These are phyloP conservation scores for Lasiodiplodia sp. DNA, from an alignment of 2,329 filamentous ascomycete genomes.

Conservation along the genomic window DNA sequence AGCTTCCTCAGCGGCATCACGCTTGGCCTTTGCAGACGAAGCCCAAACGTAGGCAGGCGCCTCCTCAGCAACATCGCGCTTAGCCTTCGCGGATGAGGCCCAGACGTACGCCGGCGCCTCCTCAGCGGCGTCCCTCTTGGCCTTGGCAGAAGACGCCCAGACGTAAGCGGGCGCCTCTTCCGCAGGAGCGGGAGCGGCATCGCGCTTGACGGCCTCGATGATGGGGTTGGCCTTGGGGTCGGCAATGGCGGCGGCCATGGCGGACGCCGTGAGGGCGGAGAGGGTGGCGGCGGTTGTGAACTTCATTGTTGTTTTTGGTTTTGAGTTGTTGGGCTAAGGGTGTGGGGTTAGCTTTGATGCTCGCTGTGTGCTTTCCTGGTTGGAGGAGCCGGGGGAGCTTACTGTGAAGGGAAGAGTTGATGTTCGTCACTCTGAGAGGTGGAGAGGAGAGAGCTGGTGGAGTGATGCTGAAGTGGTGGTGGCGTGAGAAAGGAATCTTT, in stretches of 20 bases:
- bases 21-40: not conserved
- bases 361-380: not conserved
- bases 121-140: not conserved
- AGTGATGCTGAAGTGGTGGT: no score
- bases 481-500: no score
- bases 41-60: not conserved
- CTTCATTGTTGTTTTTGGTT: not conserved
- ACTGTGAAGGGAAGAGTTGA: not conserved
- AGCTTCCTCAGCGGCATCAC: not conserved
- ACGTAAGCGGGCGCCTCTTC: not conserved
- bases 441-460: not conserved
- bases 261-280: not conserved
- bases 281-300: slow-evolving; percentile 8
- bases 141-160: not conserved
- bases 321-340: not conserved
- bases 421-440: not conserved
- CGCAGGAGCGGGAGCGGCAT: not conserved
- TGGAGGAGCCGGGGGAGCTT: not conserved
- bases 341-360: not conserved
- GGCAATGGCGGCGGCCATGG: not conserved
- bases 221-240: not conserved
- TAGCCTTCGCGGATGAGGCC: not conserved
- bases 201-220: slow-evolving; percentile 3
- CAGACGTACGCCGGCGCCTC: not conserved
- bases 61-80: not conserved